Conservation (phyloP, 345 rosid species). For the Aethionema arabicum region DNA sequence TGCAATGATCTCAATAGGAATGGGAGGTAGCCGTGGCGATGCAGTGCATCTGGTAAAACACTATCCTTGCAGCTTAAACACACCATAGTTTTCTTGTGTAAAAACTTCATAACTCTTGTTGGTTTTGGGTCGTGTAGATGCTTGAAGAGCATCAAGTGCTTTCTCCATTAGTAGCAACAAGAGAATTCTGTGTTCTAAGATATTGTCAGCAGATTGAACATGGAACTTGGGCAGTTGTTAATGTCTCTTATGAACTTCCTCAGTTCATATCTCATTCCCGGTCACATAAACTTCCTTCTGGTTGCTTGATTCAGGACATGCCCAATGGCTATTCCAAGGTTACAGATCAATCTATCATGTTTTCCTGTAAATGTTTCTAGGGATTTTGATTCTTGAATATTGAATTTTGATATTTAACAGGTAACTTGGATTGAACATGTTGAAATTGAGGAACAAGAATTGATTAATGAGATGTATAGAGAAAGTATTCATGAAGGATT, state of each 20-base stretch:
- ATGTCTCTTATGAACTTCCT: constrained; percentile 75
- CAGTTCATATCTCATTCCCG: constrained; percentile 59
- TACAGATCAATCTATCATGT: constrained; percentile 13
- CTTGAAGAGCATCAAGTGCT: constrained; percentile 89
- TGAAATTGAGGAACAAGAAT: constrained; percentile 64
- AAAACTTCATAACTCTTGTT: not conserved
- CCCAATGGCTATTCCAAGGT: constrained; percentile 97
- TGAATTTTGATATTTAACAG: constrained; percentile 36
- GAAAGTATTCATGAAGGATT: constrained; percentile 61
- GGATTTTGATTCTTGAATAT: constrained; percentile 12
- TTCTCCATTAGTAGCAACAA: constrained; percentile 69
- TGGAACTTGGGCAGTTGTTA: constrained; percentile 84
- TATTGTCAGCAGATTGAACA: constrained; percentile 80
- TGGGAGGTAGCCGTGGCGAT: constrained; percentile 49
- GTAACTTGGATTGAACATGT: constrained; percentile 92
- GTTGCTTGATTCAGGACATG: constrained; percentile 90
- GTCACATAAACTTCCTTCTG: constrained; percentile 76
- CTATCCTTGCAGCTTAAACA: not conserved
- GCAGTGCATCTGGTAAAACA: constrained; percentile 32
- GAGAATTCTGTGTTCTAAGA: constrained; percentile 75
- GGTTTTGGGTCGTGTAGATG: constrained; percentile 37
- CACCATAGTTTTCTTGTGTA: not conserved
- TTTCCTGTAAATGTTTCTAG: not conserved
- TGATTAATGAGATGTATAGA: constrained; percentile 52
- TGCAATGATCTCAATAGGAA: constrained; percentile 64